These are phyloP conservation scores for Leccinum subtestaceum DNA, from an alignment of 768 basidiomycete genomes.

Conservation along the genomic window DNA sequence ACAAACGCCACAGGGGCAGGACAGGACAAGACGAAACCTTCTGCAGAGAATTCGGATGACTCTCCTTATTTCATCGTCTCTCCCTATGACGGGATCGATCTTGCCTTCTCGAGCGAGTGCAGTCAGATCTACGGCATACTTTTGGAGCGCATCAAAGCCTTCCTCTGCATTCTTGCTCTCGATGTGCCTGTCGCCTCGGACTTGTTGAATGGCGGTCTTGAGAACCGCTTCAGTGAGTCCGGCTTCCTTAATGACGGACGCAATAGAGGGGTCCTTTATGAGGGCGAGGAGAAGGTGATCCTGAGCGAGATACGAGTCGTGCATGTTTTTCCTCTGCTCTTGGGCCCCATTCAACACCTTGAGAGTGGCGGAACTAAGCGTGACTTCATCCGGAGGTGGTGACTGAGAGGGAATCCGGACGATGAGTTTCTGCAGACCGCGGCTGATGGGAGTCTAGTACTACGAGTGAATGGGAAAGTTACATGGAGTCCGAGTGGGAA, in stretches of 20 bases:
- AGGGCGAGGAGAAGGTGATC: conserved; percentile 89
- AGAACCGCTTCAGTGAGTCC: conserved; percentile 67
- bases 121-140: conserved; percentile 86
- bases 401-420: conserved; percentile 80
- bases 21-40: conserved; percentile 40
- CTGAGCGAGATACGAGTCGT: conserved; percentile 90
- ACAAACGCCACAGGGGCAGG: not conserved
- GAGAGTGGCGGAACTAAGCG: conserved; percentile 52
- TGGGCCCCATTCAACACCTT: conserved; percentile 77
- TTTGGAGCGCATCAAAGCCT: conserved; percentile 89
- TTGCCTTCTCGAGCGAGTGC: conserved; percentile 87
- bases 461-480: not conserved
- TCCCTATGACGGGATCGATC: conserved; percentile 92
- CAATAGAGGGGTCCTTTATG: conserved; percentile 67
- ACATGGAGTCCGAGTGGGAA: not conserved
- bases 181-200: conserved; percentile 80
- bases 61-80: conserved; percentile 89
- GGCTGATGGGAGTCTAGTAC: conserved; percentile 54
- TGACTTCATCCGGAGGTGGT: conserved; percentile 81
- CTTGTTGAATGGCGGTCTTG: conserved; percentile 74
- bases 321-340: conserved; percentile 75
- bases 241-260: conserved; percentile 70
- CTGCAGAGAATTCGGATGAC: conserved; percentile 80
- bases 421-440: conserved; percentile 71
- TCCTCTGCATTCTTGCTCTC: conserved; percentile 86